Evolutionary conservation across 257 asterid genomes (phyloP), one percentile per base, ranked within the genome.

Genomic region (Knoxia roxburghii): DNA sequence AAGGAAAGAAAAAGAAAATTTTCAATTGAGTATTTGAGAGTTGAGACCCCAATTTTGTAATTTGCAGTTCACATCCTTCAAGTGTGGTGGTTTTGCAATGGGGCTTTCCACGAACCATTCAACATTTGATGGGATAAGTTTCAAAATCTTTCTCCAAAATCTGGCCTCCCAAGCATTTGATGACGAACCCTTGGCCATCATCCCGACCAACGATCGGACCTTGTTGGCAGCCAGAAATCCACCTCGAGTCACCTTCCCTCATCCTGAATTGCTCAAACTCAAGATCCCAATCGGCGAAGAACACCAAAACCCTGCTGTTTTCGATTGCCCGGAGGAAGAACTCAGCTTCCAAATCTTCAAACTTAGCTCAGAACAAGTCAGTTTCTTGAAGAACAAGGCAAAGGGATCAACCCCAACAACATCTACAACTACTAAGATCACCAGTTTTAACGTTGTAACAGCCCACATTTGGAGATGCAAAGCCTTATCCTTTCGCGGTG

Each of bases 401-500:
- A 76, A 72, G 1, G 62, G 56, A 5, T 15, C 77, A 15, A 23
- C 37, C 2, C 12, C 9, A 37, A 37, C 9, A 37, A 37, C 41
- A 37, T 37, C n/a, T 4, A 54, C 77, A 10, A 37, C 68, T 62
- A 62, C 76, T 2, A 89, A 78, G 37, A 72, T 83, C 64, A 81
- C 95, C 4, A 82, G 96, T 48, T 91, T 91, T 78, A 91, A 87
- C 63, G 95, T 71, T 17, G 75, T 91, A 48, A 75, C 96, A 17
- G 86, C 98, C 21, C 89, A 77, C 32, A 74, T 91, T 6, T 91
- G 96, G 96, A 80, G 90, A 30, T 87, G 96, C 87, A 91, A 91
- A 73, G 96, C 96, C 26, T 78, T 85, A 6, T 91, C 96, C 0
- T 60, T 35, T 15, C 14, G 43, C 6, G 64, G 40, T 5, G 29